phyloP scores from a whole-genome alignment of 371 early-diverging fungal species.

The Mucor plumbeus region DNA sequence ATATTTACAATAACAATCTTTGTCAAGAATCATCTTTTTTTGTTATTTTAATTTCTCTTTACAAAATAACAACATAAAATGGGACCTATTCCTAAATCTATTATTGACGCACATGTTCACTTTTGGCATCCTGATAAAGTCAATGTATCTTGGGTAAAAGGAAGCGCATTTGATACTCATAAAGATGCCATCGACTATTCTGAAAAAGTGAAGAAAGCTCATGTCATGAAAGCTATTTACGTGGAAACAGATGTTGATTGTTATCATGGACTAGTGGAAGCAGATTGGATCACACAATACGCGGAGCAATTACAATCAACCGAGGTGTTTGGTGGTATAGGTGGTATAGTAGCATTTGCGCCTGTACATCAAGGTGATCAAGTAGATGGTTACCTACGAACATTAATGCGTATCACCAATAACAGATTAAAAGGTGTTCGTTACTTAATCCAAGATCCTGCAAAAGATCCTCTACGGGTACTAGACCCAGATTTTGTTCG shows the following conservation, averaged over 20 bases:
- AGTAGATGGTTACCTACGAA: constrained; percentile 33
- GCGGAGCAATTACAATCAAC: constrained; percentile 23
- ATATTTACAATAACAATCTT: neutral
- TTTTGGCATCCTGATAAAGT: constrained; percentile 49
- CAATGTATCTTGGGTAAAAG: constrained; percentile 38
- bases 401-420: constrained; percentile 31
- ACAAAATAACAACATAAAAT: neutral
- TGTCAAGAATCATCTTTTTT: neutral
- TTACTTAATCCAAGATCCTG: constrained; percentile 43
- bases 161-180: constrained; percentile 21
- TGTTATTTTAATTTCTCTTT: neutral
- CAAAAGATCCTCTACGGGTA: constrained; percentile 35
- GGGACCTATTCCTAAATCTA: constrained; percentile 15
- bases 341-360: constrained; percentile 50
- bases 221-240: constrained; percentile 19
- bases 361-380: constrained; percentile 47
- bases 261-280: constrained; percentile 43
- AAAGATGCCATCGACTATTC: constrained; percentile 30
- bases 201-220: constrained; percentile 2
- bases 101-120: constrained; percentile 49
- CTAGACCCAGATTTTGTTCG: constrained; percentile 29
- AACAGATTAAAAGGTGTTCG: constrained; percentile 41
- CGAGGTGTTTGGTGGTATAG: constrained; percentile 42
- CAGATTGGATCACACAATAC: constrained; percentile 45
- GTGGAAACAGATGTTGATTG: constrained; percentile 41